A percentile compares a stretch with the other conserved stretches of the same genome.
Conservation (phyloP, 495 filamentous ascomycete species). For the Penicillium arizonense region DNA sequence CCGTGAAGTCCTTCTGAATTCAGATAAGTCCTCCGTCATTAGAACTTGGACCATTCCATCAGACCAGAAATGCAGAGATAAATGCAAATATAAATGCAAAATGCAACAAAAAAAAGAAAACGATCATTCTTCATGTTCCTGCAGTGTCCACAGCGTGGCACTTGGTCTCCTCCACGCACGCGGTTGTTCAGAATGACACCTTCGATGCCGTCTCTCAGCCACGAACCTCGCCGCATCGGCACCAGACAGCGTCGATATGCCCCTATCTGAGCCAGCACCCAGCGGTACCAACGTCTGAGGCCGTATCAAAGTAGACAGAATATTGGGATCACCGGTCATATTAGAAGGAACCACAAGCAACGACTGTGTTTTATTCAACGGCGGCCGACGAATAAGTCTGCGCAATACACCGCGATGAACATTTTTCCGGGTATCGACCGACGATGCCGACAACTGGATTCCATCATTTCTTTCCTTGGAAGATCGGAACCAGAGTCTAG, state of each 20-base stretch:
- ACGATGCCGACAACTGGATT: constrained; percentile 10
- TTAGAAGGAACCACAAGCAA: constrained; percentile 34
- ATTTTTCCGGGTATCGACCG: constrained; percentile 15
- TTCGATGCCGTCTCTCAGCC: constrained; percentile 32
- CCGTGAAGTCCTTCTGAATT: too few relatives aligned
- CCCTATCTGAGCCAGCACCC: constrained; percentile 6
- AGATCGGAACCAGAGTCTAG: constrained; percentile 26
- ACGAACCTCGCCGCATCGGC: constrained; percentile 9
- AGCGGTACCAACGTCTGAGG: constrained; percentile 10
- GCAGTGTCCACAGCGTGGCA: constrained; percentile 38
- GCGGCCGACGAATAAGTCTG: constrained; percentile 35
- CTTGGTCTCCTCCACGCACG: constrained; percentile 41
- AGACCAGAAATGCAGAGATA: not conserved
- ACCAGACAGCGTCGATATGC: not conserved
- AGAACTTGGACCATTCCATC: too few relatives aligned
- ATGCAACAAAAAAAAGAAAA: not conserved
- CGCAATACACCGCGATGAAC: constrained; percentile 25
- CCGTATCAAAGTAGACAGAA: constrained; percentile 29
- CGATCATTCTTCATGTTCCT: constrained; percentile 25
- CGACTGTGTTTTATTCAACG: constrained; percentile 34
- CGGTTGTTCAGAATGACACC: constrained; percentile 45
- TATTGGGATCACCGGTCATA: constrained; percentile 13
- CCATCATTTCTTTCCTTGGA: constrained; percentile 2
- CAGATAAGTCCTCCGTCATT: too few relatives aligned
- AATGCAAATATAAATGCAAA: not conserved